Percentiles rank a stretch among this genome's conserved stretches.
phyloP scores from a whole-genome alignment of 1,139 yeast species.

The Arxiozyma heterogenica region DNA sequence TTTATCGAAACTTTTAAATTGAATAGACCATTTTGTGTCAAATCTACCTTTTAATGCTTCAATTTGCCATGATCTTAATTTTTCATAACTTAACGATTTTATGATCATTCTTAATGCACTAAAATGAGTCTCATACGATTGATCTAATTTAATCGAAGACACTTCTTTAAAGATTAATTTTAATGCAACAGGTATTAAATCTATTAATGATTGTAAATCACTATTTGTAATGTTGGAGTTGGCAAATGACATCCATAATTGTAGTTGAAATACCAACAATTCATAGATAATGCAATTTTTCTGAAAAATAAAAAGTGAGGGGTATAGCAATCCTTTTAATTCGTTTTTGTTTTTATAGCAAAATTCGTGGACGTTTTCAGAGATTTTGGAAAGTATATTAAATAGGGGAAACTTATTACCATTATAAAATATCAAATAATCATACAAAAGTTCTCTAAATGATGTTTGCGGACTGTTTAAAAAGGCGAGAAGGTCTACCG shows the following conservation, averaged over 20 bases:
- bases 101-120: constrained; percentile 4
- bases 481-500: constrained; percentile 16
- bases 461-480: constrained; percentile 20
- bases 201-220: constrained; percentile 29
- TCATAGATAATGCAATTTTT: constrained; percentile 18
- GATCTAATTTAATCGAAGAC: background rate
- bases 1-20: constrained; percentile 43
- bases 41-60: constrained; percentile 33
- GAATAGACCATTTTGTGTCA: constrained; percentile 29
- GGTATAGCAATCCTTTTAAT: constrained; percentile 8
- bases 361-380: constrained; percentile 14
- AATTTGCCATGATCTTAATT: constrained; percentile 51
- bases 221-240: constrained; percentile 26
- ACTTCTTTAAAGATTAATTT: constrained; percentile 8
- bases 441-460: constrained; percentile 21
- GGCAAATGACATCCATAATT: constrained; percentile 49
- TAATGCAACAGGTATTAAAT: constrained; percentile 19
- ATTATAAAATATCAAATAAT: constrained; percentile 25
- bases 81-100: constrained; percentile 35
- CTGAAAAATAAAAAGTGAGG: constrained; percentile 17
- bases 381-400: constrained; percentile 15
- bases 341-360: constrained; percentile 9
- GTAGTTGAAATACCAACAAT: constrained; percentile 30
- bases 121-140: constrained; percentile 5
- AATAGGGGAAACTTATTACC: constrained; percentile 22